phyloP scores from a whole-genome alignment of 176 grass and related monocot genomes.

The Oryza meridionalis region DNA sequence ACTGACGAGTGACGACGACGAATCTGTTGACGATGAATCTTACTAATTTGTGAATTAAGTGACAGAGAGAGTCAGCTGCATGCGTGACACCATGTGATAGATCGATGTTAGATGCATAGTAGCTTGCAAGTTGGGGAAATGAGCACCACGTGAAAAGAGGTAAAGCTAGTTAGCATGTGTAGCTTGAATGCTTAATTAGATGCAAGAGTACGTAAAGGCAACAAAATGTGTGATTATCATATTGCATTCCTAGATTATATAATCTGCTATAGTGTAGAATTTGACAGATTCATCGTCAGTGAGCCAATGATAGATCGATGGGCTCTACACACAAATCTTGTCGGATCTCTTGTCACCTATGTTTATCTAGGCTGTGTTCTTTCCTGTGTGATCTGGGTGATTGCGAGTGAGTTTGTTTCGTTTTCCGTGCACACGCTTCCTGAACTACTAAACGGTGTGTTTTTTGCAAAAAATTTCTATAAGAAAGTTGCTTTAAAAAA shows the following conservation, averaged over 20 bases:
- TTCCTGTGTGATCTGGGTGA: too few species aligned
- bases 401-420: too few species aligned
- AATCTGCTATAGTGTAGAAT: neutral
- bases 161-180: neutral
- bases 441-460: too few species aligned
- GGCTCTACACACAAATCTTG: neutral
- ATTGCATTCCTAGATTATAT: neutral
- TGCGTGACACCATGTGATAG: neutral
- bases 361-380: too few species aligned
- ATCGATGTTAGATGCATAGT: slow-evolving; percentile 4
- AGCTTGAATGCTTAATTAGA: neutral
- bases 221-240: neutral
- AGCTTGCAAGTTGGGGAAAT: neutral
- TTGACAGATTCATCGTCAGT: neutral
- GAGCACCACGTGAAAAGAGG: neutral
- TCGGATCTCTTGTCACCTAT: neutral
- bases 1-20: slow-evolving; percentile 20
- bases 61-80: neutral
- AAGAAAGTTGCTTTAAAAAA: too few species aligned
- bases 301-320: slow-evolving; percentile 4
- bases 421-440: too few species aligned
- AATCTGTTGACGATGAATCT: neutral
- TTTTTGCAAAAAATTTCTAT: too few species aligned
- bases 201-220: neutral
- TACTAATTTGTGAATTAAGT: neutral